Evolutionary conservation across 148 eudicot genomes (phyloP), one percentile per base, ranked within the genome.

Genomic region (Rhododendron simsii): DNA sequence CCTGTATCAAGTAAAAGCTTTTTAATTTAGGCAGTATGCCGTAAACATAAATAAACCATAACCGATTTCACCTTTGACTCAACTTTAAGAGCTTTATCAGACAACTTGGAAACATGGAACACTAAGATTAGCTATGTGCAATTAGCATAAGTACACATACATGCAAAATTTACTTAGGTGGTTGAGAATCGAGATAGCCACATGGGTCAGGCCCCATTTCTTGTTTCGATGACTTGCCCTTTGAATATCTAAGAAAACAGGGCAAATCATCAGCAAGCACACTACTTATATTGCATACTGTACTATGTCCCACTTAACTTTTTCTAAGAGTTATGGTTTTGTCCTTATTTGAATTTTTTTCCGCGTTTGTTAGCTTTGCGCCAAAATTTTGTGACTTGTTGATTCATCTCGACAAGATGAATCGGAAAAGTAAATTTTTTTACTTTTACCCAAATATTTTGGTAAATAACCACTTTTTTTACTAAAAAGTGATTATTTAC

Each of bases 1-100:
- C 92, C 99, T 98, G 89, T 87, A 91, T 86, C 20, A 78, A 82
- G 74, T 84, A 85, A 79, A 50, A 86, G 15, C 35, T 51, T 26
- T 76, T 78, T 41, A n/a, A 78, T 59, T 11, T 39, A 53, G 44
- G 81, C 39, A 50, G 53, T 35, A 51, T 44, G 30, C 63, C 15
- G 21, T 47, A 18, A 81, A 28, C 74, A 48, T 23, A 41, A 55
- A 16, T 41, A 35, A 23, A 13, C 45, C 76, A 82, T 23, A n/a
- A 41, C 3, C 63, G 67, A 37, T 44, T 6, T 55, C 47, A 81
- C 61, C 28, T 13, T 5, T 44, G 81, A 78, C 81, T 78, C 14
- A 80, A 80, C 4, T 18, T 53, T 18, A 81, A 81, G 74, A 61
- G 51, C 33, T 61, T 57, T 3, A 61, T 39, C 51, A 41, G 30